Conservation (phyloP, 495 filamentous ascomycete species). For the Chaetomium cochliodes region DNA sequence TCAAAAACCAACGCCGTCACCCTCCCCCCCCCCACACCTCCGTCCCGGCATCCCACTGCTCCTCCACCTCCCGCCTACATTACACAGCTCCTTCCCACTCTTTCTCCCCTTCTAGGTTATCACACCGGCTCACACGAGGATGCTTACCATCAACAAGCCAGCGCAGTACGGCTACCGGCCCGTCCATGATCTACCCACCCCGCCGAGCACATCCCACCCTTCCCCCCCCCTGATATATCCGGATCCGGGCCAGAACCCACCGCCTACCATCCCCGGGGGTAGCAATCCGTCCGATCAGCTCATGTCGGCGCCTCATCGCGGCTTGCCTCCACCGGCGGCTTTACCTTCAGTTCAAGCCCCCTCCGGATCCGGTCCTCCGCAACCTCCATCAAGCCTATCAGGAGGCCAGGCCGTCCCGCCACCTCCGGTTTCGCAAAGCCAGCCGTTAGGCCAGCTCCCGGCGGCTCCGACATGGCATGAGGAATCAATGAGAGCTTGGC, state of each 20-base stretch:
- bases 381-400: constrained; percentile 33
- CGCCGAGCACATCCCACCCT: constrained; percentile 58
- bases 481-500: constrained; percentile 78
- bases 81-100: constrained; percentile 20
- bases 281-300: constrained; percentile 47
- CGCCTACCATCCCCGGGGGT: constrained; percentile 39
- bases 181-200: constrained; percentile 68
- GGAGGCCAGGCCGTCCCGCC: constrained; percentile 37
- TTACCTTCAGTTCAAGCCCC: constrained; percentile 61
- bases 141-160: constrained; percentile 71
- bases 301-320: constrained; percentile 74
- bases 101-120: constrained; percentile 6
- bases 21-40: neutral
- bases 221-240: constrained; percentile 57
- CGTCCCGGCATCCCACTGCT: constrained; percentile 6
- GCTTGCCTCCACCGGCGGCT: constrained; percentile 70
- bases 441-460: constrained; percentile 57
- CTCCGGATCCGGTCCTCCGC: constrained; percentile 34
- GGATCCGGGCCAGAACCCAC: constrained; percentile 48
- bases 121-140: constrained; percentile 40
- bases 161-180: constrained; percentile 63
- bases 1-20: constrained; percentile 10
- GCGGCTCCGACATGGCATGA: constrained; percentile 73
- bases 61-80: constrained; percentile 22
- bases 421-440: constrained; percentile 42